These are phyloP conservation scores for Limnanthes douglasii DNA, from an alignment of 345 rosid genomes.

Conservation along the genomic window DNA sequence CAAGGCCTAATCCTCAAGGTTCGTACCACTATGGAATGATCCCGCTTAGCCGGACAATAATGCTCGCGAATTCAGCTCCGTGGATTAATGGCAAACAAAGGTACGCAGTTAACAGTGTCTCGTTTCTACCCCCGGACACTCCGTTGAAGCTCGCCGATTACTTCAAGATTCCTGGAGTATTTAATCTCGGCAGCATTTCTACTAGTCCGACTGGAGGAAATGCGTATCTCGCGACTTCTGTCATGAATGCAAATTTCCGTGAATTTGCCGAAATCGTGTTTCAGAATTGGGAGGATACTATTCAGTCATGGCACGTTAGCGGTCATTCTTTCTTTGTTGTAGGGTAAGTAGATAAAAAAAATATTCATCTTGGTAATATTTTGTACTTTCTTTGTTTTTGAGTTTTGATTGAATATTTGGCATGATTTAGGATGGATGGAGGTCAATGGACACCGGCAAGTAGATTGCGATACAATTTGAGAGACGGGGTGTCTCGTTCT, in stretches of 20 bases:
- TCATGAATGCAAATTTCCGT: slow-evolving; percentile 53
- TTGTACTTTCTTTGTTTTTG: background rate
- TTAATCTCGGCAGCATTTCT: slow-evolving; percentile 59
- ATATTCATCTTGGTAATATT: background rate
- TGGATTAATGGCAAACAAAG: slow-evolving; percentile 76
- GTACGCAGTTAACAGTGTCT: slow-evolving; percentile 65
- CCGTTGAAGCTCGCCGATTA: slow-evolving; percentile 84
- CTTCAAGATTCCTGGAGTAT: slow-evolving; percentile 81
- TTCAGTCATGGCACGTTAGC: slow-evolving; percentile 80
- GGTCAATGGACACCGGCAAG: slow-evolving; percentile 81
- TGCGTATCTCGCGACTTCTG: slow-evolving; percentile 60
- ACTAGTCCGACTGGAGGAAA: slow-evolving; percentile 42
- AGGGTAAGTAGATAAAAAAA: slow-evolving; percentile 36
- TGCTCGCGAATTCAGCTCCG: slow-evolving; percentile 61
- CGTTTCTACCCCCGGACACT: slow-evolving; percentile 58
- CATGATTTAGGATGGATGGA: slow-evolving; percentile 67
- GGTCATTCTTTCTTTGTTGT: slow-evolving; percentile 83
- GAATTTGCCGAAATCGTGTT: slow-evolving; percentile 74
- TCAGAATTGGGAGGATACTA: slow-evolving; percentile 61
- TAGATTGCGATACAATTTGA: slow-evolving; percentile 51
- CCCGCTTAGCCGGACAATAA: slow-evolving; percentile 55
- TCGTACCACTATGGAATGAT: slow-evolving; percentile 92
- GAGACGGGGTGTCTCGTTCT: slow-evolving; percentile 66
- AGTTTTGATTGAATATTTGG: slow-evolving; percentile 1
- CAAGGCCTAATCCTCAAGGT: slow-evolving; percentile 96